Evolutionary conservation across 257 asterid species (phyloP).

Genomic region (Cynanchum wilfordii): DNA sequence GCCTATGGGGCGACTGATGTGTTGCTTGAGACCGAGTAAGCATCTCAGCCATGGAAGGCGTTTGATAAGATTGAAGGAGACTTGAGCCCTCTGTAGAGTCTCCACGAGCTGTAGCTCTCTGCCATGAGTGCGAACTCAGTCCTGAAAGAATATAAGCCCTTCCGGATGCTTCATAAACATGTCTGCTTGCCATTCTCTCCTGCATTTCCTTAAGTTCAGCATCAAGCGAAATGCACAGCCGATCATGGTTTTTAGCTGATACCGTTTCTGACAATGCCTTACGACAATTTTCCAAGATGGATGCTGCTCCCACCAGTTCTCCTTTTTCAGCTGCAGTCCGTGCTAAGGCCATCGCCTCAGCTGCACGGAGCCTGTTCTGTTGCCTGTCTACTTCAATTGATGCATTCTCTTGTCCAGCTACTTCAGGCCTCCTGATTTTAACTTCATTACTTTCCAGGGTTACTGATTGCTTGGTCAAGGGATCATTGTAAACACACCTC

Average conservation of each 20-base stretch:
- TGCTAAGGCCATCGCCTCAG: conserved; percentile 85
- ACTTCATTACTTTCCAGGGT: conserved; percentile 47
- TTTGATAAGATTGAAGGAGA: conserved; percentile 75
- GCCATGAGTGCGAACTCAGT: conserved; percentile 98
- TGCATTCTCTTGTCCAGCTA: conserved; percentile 27
- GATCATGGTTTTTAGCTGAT: conserved; percentile 58
- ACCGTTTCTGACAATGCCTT: conserved; percentile 47
- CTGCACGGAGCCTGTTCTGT: conserved; percentile 68
- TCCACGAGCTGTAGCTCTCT: conserved; percentile 96
- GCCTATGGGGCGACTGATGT: conserved; percentile 48
- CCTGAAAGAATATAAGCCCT: conserved; percentile 90
- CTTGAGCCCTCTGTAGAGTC: conserved; percentile 79
- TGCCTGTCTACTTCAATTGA: conserved; percentile 94
- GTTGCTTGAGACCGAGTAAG: conserved; percentile 84
- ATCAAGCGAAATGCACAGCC: conserved; percentile 67
- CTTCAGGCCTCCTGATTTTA: conserved; percentile 48
- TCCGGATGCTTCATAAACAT: conserved; percentile 91
- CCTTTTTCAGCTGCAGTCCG: conserved; percentile 73
- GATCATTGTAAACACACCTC: conserved; percentile 55
- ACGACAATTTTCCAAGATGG: conserved; percentile 61
- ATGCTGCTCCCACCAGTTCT: conserved; percentile 56
- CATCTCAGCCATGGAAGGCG: conserved; percentile 95
- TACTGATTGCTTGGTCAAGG: conserved; percentile 57
- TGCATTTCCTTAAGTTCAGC: conserved; percentile 98
- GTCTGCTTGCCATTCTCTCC: conserved; percentile 81